Evolutionary conservation across 2,329 filamentous ascomycete genomes (phyloP).

Genomic region (Exophiala spinifera): DNA sequence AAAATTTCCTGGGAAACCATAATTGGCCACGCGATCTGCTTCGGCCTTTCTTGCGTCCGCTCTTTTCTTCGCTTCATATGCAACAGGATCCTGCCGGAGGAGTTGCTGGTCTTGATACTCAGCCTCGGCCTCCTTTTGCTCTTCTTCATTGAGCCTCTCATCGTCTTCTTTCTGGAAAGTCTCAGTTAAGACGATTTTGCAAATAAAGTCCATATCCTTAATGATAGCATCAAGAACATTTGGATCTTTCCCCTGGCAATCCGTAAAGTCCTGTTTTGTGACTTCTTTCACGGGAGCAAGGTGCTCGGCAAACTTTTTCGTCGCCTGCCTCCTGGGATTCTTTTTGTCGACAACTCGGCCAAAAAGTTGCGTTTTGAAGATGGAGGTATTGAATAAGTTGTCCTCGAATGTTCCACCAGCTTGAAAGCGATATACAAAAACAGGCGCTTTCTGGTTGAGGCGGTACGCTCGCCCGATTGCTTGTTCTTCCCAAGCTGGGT

Average conservation of each 20-base stretch:
- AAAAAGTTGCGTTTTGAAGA: constrained; percentile 81
- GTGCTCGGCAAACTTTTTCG: constrained; percentile 52
- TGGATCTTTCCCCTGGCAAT: constrained; percentile 58
- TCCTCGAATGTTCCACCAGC: constrained; percentile 77
- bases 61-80: constrained; percentile 16
- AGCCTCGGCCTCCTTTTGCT: constrained; percentile 54
- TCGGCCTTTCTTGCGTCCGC: too few relatives aligned
- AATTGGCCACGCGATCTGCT: background rate
- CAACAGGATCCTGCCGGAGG: constrained; percentile 37
- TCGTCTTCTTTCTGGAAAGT: constrained; percentile 69
- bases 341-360: constrained; percentile 80
- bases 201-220: constrained; percentile 31
- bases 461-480: constrained; percentile 84
- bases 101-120: constrained; percentile 42
- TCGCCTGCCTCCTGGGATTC: constrained; percentile 66
- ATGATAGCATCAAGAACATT: constrained; percentile 58
- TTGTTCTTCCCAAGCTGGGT: constrained; percentile 78
- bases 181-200: constrained; percentile 63
- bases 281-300: constrained; percentile 58
- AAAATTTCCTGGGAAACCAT: background rate
- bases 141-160: constrained; percentile 59
- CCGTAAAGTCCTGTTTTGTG: constrained; percentile 50
- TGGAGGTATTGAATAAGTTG: constrained; percentile 65
- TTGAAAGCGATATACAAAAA: constrained; percentile 81
- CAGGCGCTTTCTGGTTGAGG: constrained; percentile 74